These are phyloP conservation scores for Helenozyma rhizophorensis DNA, from an alignment of 805 yeast genomes.

Conservation along the genomic window DNA sequence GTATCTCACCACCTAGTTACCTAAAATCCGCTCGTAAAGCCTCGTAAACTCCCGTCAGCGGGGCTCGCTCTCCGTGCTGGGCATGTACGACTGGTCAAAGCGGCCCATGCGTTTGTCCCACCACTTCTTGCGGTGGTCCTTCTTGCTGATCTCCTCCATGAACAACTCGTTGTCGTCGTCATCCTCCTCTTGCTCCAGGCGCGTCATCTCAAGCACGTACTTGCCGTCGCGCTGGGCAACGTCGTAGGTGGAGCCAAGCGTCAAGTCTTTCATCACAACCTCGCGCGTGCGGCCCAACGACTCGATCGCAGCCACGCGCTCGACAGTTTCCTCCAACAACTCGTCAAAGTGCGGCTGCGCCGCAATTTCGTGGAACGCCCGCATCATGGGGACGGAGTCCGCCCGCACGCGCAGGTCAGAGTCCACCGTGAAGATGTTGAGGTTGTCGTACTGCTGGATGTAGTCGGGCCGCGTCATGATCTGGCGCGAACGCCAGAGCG, in stretches of 20 bases:
- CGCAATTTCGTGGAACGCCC: conserved; percentile 78
- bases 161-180: conserved; percentile 21
- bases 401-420: conserved; percentile 69
- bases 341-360: conserved; percentile 67
- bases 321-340: conserved; percentile 57
- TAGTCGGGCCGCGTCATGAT: conserved; percentile 83
- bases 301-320: conserved; percentile 72
- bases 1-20: too few relatives aligned
- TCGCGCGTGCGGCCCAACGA: conserved; percentile 76
- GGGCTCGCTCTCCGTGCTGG: conserved; percentile 1
- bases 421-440: conserved; percentile 78
- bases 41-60: not conserved
- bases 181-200: conserved; percentile 16
- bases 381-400: conserved; percentile 85
- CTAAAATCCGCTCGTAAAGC: too few relatives aligned
- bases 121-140: conserved; percentile 29
- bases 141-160: conserved; percentile 18
- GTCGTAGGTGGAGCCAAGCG: conserved; percentile 44
- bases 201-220: conserved; percentile 9
- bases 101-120: conserved; percentile 46
- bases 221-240: conserved; percentile 16
- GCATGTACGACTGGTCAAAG: conserved; percentile 23
- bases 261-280: conserved; percentile 64
- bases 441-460: conserved; percentile 67
- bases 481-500: conserved; percentile 80